Evolutionary conservation across 495 filamentous ascomycete genomes (phyloP).

Genomic region (Xylaria longipes): DNA sequence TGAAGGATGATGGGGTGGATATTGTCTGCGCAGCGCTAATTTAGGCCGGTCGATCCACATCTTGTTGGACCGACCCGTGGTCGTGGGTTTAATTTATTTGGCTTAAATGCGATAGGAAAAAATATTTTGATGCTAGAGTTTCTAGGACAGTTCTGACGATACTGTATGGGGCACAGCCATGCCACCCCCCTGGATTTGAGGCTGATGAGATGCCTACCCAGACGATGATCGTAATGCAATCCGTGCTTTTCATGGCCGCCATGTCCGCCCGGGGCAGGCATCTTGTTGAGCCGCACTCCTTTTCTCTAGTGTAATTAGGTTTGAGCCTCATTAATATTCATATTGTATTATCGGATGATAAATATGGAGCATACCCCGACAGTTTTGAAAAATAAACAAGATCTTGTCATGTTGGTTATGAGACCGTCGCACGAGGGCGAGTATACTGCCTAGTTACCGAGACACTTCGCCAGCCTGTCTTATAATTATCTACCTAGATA

Average conservation of each 20-base stretch:
- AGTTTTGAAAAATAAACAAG: neutral
- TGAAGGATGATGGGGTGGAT: slow-evolving; percentile 23
- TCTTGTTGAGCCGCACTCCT: slow-evolving; percentile 24
- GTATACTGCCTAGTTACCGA: neutral
- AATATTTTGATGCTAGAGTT: neutral
- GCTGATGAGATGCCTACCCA: slow-evolving; percentile 20
- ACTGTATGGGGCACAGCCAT: slow-evolving; percentile 20
- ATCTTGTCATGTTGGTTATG: neutral
- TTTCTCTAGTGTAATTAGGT: neutral
- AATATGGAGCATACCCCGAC: slow-evolving; percentile 13
- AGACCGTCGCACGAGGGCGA: neutral
- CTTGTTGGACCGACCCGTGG: slow-evolving; percentile 28
- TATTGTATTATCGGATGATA: slow-evolving; percentile 11
- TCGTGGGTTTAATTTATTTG: slow-evolving; percentile 24
- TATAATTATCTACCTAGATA: slow-evolving; percentile 5
- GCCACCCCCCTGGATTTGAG: slow-evolving; percentile 24
- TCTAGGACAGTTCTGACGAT: slow-evolving; percentile 23
- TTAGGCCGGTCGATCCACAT: slow-evolving; percentile 27
- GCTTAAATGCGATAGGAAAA: slow-evolving; percentile 2
- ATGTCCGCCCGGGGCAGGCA: slow-evolving; percentile 16
- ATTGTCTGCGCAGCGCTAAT: slow-evolving; percentile 26
- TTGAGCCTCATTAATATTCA: slow-evolving; percentile 19
- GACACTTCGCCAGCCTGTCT: neutral
- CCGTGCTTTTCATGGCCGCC: slow-evolving; percentile 23
- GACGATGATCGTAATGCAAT: slow-evolving; percentile 17